Evolutionary conservation across 2,329 filamentous ascomycete species (phyloP).

Genomic region (Penicillium digitatum): DNA sequence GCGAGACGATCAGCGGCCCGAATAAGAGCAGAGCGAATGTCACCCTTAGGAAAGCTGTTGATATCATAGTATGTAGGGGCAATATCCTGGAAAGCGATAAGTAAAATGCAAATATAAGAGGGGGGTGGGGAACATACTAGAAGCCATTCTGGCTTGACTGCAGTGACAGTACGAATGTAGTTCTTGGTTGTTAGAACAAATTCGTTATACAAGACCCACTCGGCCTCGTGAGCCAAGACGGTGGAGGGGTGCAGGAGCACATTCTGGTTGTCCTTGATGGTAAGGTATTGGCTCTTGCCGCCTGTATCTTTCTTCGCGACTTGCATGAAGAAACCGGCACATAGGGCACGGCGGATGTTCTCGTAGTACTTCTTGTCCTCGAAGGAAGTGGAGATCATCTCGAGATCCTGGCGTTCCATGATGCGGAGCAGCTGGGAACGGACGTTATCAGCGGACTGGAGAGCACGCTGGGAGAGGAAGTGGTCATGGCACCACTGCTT

Average conservation of each 20-base stretch:
- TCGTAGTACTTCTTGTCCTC: conserved; percentile 96
- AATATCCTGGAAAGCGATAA: conserved; percentile 63
- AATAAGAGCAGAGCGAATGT: conserved; percentile 67
- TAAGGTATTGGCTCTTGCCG: conserved; percentile 81
- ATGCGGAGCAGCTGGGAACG: conserved; percentile 87
- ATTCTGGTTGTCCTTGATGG: conserved; percentile 92
- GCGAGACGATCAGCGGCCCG: conserved; percentile 53
- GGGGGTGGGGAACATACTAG: conserved; percentile 57
- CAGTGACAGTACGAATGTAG: conserved; percentile 91
- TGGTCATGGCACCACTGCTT: conserved; percentile 97
- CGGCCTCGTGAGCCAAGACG: conserved; percentile 78
- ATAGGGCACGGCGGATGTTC: conserved; percentile 89
- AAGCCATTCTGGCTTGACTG: conserved; percentile 90
- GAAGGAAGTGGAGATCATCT: conserved; percentile 83
- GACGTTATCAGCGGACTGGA: conserved; percentile 91
- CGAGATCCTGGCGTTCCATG: conserved; percentile 87
- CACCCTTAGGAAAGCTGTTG: conserved; percentile 73
- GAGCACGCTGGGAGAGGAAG: conserved; percentile 82
- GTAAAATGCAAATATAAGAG: conserved; percentile 12
- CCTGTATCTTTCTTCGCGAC: conserved; percentile 88
- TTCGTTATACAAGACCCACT: conserved; percentile 98
- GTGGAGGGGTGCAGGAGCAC: conserved; percentile 93
- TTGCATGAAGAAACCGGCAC: conserved; percentile 99
- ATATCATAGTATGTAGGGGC: conserved; percentile 91
- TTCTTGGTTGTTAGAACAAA: conserved; percentile 98